Evolutionary conservation across 495 filamentous ascomycete genomes (phyloP), one percentile per base, ranked within the genome.

Genomic region (Penicillium crystallinum): DNA sequence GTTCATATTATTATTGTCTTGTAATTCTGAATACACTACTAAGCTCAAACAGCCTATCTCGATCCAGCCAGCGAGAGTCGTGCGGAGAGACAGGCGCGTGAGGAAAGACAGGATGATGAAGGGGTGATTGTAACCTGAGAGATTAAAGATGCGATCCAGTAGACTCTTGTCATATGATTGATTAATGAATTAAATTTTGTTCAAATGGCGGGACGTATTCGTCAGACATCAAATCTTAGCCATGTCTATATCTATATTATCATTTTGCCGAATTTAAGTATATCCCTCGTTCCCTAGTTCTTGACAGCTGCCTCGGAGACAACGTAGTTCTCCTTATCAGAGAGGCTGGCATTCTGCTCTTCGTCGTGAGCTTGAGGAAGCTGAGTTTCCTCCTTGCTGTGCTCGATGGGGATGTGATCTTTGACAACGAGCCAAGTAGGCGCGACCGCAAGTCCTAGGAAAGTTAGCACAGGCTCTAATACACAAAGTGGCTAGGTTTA

Each of bases 21-120:
- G 1, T 0, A 38, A 9, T 2, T 14, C 3, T 15, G n/a, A n/a
- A 9, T 31, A 6, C 34, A 15, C 18, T 22, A 11, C 33, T 39
- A 14, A 49, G 42, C 10, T n/a, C 12, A 27, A 36, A 35, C 19
- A 76, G 73, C 77, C 6, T 79, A 71, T 56, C 76, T 68, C 37
- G 76, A 79, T 54, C 68, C 73, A 2, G 57, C 61, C 7, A 79
- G 77, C 48, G 76, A 81, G 56, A 67, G 77, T 25, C 66, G 77
- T 35, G 35, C 12, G 30, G 43, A 33, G 19, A 29, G 43, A 7
- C 34, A 46, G 8, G 1, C 31, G 22, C 43, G 43, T 7, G 43
- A 46, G 7, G 43, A 46, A 22, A 12, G 52, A 45, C 19, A 59
- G 21, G 5, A 23, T 14, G 19, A n/a, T 23, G 37, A 40, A 14